phyloP scores from a whole-genome alignment of 495 filamentous ascomycete species.

The Podospora bellae-mahoneyi region DNA sequence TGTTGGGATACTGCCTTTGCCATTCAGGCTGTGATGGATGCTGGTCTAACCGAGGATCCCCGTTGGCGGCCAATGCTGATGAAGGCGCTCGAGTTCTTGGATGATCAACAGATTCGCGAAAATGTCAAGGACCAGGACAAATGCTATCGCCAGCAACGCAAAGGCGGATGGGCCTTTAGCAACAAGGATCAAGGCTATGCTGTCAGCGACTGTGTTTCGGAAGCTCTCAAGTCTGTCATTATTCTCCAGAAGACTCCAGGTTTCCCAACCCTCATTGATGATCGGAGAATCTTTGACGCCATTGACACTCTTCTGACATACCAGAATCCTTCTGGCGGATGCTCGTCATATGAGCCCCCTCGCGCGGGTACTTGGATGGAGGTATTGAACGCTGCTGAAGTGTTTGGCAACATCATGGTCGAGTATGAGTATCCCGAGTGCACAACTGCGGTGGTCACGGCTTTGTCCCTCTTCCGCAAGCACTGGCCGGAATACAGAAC shows the following conservation, averaged over 20 bases:
- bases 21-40: conserved; percentile 75
- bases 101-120: conserved; percentile 86
- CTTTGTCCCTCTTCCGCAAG: conserved; percentile 74
- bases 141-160: conserved; percentile 88
- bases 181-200: conserved; percentile 90
- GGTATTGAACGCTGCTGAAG: conserved; percentile 88
- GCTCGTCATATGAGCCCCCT: conserved; percentile 82
- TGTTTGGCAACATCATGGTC: conserved; percentile 96
- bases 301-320: conserved; percentile 88
- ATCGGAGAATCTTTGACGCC: conserved; percentile 75
- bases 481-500: conserved; percentile 76
- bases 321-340: conserved; percentile 86
- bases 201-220: conserved; percentile 89
- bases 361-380: conserved; percentile 77
- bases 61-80: conserved; percentile 80
- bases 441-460: conserved; percentile 92
- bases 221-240: conserved; percentile 83
- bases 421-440: conserved; percentile 98
- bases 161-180: conserved; percentile 94
- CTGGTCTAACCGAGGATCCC: conserved; percentile 71
- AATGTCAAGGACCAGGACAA: conserved; percentile 72
- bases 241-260: conserved; percentile 75
- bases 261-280: conserved; percentile 71
- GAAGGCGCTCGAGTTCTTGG: conserved; percentile 81
- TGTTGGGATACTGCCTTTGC: conserved; percentile 92